These are phyloP conservation scores for Magnaporthiopsis poae DNA, from an alignment of 2,329 filamentous ascomycete genomes.

Conservation along the genomic window DNA sequence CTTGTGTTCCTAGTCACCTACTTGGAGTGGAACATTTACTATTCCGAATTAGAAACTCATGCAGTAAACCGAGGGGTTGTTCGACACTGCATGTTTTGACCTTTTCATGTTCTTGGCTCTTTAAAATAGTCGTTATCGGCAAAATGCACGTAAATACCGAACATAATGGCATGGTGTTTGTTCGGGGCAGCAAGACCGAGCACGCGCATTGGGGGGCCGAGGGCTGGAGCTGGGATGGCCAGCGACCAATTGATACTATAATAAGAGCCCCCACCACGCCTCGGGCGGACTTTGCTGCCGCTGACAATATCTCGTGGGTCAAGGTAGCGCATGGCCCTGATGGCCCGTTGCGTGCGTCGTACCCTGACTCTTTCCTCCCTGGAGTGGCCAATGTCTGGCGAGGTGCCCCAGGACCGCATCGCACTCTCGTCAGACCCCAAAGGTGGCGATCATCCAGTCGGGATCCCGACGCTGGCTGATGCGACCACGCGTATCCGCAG, in stretches of 20 bases:
- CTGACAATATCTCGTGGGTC: slow-evolving; percentile 21
- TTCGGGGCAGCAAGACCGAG: neutral
- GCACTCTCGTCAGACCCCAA: slow-evolving; percentile 8
- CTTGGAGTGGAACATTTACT: no score
- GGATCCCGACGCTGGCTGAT: slow-evolving; percentile 5
- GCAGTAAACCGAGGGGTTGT: no score
- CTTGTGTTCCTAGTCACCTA: no score
- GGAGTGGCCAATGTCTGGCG: slow-evolving; percentile 11
- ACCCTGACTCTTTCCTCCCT: slow-evolving; percentile 23
- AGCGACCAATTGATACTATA: no score
- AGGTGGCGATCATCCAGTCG: slow-evolving; percentile 8
- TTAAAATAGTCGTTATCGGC: no score
- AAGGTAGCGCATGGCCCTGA: slow-evolving; percentile 18
- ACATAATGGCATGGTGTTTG: slow-evolving; percentile 45
- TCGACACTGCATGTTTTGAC: no score
- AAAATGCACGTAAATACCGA: no score
- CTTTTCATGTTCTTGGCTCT: no score
- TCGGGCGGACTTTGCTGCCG: slow-evolving; percentile 15
- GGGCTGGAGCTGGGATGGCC: slow-evolving; percentile 42
- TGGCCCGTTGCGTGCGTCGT: slow-evolving; percentile 23
- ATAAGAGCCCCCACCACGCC: no score
- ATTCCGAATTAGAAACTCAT: no score
- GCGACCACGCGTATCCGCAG: slow-evolving; percentile 20
- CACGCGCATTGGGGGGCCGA: slow-evolving; percentile 37
- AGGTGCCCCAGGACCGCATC: slow-evolving; percentile 6